A percentile compares a stretch with the other conserved stretches of the same genome.
These are phyloP conservation scores for Saccharomycopsis fodiens DNA, from an alignment of 805 yeast genomes.

Conservation along the genomic window DNA sequence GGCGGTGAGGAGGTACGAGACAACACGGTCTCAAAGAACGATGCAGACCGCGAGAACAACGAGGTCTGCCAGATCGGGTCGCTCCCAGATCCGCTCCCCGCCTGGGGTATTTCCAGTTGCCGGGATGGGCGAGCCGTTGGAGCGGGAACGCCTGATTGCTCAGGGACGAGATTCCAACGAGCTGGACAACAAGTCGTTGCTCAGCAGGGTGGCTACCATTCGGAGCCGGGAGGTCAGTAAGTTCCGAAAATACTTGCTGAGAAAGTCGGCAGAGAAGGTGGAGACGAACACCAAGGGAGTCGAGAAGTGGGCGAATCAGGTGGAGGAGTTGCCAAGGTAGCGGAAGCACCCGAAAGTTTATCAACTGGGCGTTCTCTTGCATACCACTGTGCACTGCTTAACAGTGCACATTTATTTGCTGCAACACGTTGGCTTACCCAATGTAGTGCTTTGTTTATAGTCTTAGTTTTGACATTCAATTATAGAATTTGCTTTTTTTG, in stretches of 20 bases:
- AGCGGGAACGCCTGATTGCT: slow-evolving; percentile 44
- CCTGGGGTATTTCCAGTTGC: slow-evolving; percentile 73
- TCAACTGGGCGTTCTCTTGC: no score
- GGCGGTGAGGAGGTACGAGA: slow-evolving; percentile 4
- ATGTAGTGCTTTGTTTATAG: no score
- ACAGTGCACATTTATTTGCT: no score
- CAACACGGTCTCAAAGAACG: background rate
- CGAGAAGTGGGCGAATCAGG: no score
- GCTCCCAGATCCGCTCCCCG: slow-evolving; percentile 40
- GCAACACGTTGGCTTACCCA: no score
- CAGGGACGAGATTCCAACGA: background rate
- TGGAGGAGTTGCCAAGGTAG: no score
- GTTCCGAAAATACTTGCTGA: background rate
- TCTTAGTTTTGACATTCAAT: no score
- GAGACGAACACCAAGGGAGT: no score
- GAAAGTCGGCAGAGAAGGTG: no score
- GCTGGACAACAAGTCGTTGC: background rate
- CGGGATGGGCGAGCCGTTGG: slow-evolving; percentile 66
- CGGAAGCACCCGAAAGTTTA: no score
- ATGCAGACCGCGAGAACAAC: slow-evolving; percentile 1
- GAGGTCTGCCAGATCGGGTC: background rate
- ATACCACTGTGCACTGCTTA: no score
- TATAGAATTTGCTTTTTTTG: no score
- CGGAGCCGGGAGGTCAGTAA: background rate
- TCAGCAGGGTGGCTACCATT: background rate